A percentile compares a stretch with the other conserved stretches of the same genome.
Conservation (phyloP, 352 stramenopile genomes). For the Globisporangium spinosum region DNA sequence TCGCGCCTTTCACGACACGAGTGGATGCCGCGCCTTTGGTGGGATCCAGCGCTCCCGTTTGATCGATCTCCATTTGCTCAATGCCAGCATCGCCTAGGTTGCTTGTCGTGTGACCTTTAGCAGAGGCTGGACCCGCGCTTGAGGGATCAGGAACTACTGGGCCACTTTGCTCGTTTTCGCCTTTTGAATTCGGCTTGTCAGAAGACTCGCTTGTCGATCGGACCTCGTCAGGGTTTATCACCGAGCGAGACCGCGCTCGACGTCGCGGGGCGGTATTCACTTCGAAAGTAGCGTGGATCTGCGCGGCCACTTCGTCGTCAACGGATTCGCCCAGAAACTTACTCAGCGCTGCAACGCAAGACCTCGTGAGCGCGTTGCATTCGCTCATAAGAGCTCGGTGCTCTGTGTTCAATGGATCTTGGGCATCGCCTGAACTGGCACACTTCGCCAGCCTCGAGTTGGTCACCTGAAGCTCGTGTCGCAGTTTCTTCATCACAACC, state of each 20-base stretch:
- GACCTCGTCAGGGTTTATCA: constrained; percentile 3
- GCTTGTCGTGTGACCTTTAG: not conserved
- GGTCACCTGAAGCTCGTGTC: constrained; percentile 53
- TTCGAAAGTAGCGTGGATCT: not conserved
- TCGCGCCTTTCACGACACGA: not conserved
- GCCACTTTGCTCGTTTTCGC: not conserved
- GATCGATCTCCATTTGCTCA: constrained; percentile 9
- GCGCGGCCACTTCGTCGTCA: not conserved
- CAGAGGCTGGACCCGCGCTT: not conserved
- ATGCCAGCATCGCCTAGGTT: not conserved
- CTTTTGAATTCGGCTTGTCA: not conserved
- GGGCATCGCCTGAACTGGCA: not conserved
- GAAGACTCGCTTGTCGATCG: not conserved
- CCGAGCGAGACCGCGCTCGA: constrained; percentile 15
- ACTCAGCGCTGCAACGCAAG: constrained; percentile 53
- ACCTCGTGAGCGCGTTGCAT: constrained; percentile 56
- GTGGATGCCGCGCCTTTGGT: not conserved
- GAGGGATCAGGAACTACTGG: not conserved
- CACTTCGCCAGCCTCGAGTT: constrained; percentile 40
- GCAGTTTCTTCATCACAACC: constrained; percentile 71
- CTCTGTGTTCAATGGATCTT: constrained; percentile 22
- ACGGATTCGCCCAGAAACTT: constrained; percentile 50
- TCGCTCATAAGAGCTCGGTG: constrained; percentile 53
- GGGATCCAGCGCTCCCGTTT: not conserved
- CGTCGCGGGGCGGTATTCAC: constrained; percentile 1